These are phyloP conservation scores for Dothideomycetes sp. DNA, from an alignment of 2,329 filamentous ascomycete species.

Conservation along the genomic window DNA sequence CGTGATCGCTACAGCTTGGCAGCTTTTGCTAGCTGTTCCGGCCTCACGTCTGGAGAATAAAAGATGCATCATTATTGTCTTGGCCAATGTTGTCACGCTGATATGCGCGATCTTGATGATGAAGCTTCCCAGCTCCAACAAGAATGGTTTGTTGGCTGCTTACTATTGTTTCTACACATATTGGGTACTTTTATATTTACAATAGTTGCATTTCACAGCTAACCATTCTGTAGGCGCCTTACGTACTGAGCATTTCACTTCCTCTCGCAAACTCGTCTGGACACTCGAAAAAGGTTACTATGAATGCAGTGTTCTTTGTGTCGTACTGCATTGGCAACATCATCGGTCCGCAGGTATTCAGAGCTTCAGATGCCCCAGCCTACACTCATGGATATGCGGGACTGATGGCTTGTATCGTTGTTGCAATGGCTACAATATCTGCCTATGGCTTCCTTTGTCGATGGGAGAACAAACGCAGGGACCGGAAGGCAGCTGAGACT, in stretches of 20 bases:
- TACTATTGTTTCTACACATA: constrained; percentile 29
- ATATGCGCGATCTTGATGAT: constrained; percentile 20
- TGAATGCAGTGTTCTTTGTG: constrained; percentile 19
- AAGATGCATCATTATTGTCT: constrained; percentile 15
- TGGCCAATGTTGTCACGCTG: constrained; percentile 18
- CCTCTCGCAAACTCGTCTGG: constrained; percentile 21
- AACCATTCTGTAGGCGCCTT: constrained; percentile 19
- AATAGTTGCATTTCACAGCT: no score
- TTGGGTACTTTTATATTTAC: no score
- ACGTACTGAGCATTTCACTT: constrained; percentile 21
- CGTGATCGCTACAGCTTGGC: constrained; percentile 9
- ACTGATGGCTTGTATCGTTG: constrained; percentile 9
- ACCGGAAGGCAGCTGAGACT: not conserved
- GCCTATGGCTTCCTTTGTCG: constrained; percentile 10
- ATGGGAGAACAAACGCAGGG: constrained; percentile 9
- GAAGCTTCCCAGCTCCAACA: constrained; percentile 24
- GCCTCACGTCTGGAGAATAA: constrained; percentile 7
- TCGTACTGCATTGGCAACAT: constrained; percentile 19
- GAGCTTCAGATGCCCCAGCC: constrained; percentile 6
- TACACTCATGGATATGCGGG: constrained; percentile 10
- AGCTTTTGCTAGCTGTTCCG: constrained; percentile 6
- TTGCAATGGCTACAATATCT: constrained; percentile 10
- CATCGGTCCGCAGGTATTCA: constrained; percentile 12
- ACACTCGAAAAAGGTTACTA: constrained; percentile 22
- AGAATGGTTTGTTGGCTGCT: constrained; percentile 23